phyloP scores from a whole-genome alignment of 352 stramenopile genomes.

The Elongisporangium prolatum region DNA sequence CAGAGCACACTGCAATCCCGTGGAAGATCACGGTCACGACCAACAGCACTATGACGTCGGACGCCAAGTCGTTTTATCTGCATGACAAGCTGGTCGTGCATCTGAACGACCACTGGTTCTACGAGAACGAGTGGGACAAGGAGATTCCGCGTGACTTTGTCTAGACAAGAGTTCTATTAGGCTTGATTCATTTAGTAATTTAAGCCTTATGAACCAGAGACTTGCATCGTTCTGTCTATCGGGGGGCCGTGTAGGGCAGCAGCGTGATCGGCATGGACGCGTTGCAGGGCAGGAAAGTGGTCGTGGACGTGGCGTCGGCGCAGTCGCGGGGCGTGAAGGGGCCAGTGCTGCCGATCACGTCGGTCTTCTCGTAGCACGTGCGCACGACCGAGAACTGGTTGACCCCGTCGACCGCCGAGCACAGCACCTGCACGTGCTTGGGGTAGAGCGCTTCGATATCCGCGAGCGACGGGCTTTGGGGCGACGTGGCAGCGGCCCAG shows the following conservation, averaged over 20 bases:
- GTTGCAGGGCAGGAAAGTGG: too few relatives aligned
- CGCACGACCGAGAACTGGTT: slow-evolving; percentile 71
- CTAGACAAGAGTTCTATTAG: too few relatives aligned
- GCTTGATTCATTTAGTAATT: neutral
- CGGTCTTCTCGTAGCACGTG: slow-evolving; percentile 55
- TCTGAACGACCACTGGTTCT: slow-evolving; percentile 29
- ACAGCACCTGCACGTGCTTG: slow-evolving; percentile 61
- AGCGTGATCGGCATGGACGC: too few relatives aligned
- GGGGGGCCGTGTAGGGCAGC: too few relatives aligned
- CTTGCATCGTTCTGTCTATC: too few relatives aligned
- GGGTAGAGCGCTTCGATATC: slow-evolving; percentile 48
- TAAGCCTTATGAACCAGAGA: too few relatives aligned
- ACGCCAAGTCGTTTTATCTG: slow-evolving; percentile 24
- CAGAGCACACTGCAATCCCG: slow-evolving; percentile 23
- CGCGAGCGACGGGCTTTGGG: slow-evolving; percentile 25
- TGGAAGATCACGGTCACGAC: slow-evolving; percentile 37
- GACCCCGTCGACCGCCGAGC: slow-evolving; percentile 41
- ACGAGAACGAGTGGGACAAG: slow-evolving; percentile 35
- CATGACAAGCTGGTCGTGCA: slow-evolving; percentile 27
- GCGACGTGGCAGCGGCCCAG: slow-evolving; percentile 31
- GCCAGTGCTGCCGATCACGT: neutral
- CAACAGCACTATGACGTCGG: slow-evolving; percentile 38
- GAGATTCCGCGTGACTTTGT: slow-evolving; percentile 28
- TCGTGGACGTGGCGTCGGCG: neutral
- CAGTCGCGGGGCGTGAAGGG: neutral